Evolutionary conservation across 129 eudicot species (phyloP).

Genomic region (Helianthus annuus): HanXRQr2.0-SUNRISE NC_035447.2:64134229-64134728

Average conservation of each 20-base stretch:
- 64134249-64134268: too few relatives aligned
- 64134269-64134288: too few relatives aligned
- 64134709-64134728: too few relatives aligned
- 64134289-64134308: too few relatives aligned
- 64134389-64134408: too few relatives aligned
- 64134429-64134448: neutral
- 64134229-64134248: too few relatives aligned
- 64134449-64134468: slow-evolving; percentile 1
- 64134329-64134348: too few relatives aligned
- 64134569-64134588: slow-evolving; percentile 25
- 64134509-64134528: slow-evolving; percentile 18
- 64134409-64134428: neutral
- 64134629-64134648: neutral
- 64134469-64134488: neutral
- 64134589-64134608: slow-evolving; percentile 3
- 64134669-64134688: neutral
- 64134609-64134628: neutral
- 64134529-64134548: slow-evolving; percentile 26
- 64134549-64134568: slow-evolving; percentile 3
- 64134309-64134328: too few relatives aligned
- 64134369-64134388: too few relatives aligned
- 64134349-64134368: too few relatives aligned
- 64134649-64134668: neutral
- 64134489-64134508: neutral
- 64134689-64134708: neutral